Conservation (phyloP, 2,329 filamentous ascomycete genomes). For the Neoarthrinium moseri region DNA sequence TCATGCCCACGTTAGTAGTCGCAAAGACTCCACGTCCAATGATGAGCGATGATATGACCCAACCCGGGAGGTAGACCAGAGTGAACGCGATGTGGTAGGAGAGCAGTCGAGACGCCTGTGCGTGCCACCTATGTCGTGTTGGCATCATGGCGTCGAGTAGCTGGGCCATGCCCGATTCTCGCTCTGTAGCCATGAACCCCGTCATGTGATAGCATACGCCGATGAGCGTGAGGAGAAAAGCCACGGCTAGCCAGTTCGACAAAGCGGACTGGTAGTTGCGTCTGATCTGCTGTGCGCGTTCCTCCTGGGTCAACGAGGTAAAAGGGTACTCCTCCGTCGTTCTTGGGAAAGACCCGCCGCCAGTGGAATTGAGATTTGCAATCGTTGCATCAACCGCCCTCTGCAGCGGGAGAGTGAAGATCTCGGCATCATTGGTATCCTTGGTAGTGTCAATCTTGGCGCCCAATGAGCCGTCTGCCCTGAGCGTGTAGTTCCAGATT, state of each 20-base stretch:
- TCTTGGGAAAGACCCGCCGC: constrained; percentile 34
- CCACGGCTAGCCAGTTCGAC: constrained; percentile 73
- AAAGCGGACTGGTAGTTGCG: constrained; percentile 70
- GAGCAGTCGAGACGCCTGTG: constrained; percentile 73
- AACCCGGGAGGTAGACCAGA: constrained; percentile 76
- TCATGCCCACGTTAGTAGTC: constrained; percentile 61
- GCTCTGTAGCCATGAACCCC: constrained; percentile 80
- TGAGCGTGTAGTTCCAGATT: constrained; percentile 84
- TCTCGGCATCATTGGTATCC: constrained; percentile 70
- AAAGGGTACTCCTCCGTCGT: constrained; percentile 70
- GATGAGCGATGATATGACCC: constrained; percentile 73
- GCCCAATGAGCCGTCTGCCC: constrained; percentile 71
- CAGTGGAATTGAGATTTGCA: constrained; percentile 45
- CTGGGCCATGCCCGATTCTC: constrained; percentile 84
- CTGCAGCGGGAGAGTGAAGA: constrained; percentile 79
- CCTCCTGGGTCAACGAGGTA: constrained; percentile 67
- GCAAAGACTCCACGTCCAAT: constrained; percentile 63
- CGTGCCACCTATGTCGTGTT: constrained; percentile 69
- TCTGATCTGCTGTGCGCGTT: constrained; percentile 66
- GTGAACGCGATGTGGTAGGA: constrained; percentile 81
- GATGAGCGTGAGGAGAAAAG: constrained; percentile 76
- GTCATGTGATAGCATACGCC: constrained; percentile 85
- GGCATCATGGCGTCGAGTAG: constrained; percentile 92
- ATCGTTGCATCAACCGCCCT: constrained; percentile 76
- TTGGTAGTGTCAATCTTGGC: constrained; percentile 61